Evolutionary conservation across 2,329 filamentous ascomycete species (phyloP), one percentile per base, ranked within the genome.

Genomic region (Nothophoma quercina): DNA sequence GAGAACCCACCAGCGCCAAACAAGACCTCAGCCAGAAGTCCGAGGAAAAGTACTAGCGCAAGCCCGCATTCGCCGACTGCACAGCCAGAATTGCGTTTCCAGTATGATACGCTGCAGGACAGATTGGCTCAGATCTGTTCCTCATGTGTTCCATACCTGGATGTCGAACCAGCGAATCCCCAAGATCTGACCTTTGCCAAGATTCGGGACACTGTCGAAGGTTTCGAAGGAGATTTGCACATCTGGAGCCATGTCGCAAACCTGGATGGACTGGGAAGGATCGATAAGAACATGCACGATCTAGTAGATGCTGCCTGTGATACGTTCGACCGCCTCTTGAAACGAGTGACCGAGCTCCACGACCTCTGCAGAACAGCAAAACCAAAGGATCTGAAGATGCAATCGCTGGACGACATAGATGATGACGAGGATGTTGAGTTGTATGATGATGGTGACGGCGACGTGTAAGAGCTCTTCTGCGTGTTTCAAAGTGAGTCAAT

Each of bases 121-220:
- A 57, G 52, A 26, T 46, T 70, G 4, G 23, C 56, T 2, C 54
- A 65, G 5, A 55, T 68, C 34, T 38, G 35, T 8, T 39, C 33
- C 2, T 51, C 48, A 4, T 70, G 67, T 29, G 3, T 47, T 9
- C 60, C 58, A 1, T 67, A 58, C 26, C 18, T 43, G 5, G 43
- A 70, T 9, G 57, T 68, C 4, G 62, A 67, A 25, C 54, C 65
- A 12, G 64, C 61, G 7, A 44, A 63, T 10, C 63, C 67, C 1
- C 54, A 30, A 30, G 64, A 68, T 26, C 35, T 68, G 21, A 68
- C 65, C 0, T 69, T 70, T 33, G 46, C 49, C 6, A 68, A 67
- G 44, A 68, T 70, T 21, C 35, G 52, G 9, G 59, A 60, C 21
- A 56, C 56, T 12, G 54, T 60, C 2, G 57, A 64, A n/a, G 60